Evolutionary conservation across 1,284 basidiomycete species (phyloP).

Genomic region (Naganishia albida): DNA sequence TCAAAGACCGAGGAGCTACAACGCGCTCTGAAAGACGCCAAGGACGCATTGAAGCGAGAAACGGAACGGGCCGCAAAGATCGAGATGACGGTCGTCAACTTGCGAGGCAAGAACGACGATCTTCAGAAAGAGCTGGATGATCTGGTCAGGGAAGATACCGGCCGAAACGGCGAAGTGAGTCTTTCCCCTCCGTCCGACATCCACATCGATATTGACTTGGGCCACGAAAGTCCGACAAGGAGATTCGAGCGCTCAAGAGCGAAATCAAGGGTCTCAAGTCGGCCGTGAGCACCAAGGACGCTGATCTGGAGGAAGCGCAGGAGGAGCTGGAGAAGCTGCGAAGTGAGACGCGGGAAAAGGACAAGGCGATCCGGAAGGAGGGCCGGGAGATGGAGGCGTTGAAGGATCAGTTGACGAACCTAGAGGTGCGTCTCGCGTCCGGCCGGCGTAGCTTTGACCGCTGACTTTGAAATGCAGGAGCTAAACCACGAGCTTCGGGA

Average conservation of each 20-base stretch:
- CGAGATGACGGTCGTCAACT: conserved; percentile 2
- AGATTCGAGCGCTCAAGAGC: conserved; percentile 25
- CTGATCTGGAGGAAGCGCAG: conserved; percentile 30
- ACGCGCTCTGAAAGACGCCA: neutral
- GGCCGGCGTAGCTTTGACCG: neutral
- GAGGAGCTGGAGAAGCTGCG: conserved; percentile 21
- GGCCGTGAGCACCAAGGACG: conserved; percentile 20
- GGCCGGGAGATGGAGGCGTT: conserved; percentile 12
- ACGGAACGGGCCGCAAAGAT: conserved; percentile 1
- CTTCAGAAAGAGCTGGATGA: conserved; percentile 25
- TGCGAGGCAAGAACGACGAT: conserved; percentile 16
- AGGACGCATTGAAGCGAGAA: conserved; percentile 13
- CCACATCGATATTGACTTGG: neutral
- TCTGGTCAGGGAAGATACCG: conserved; percentile 15
- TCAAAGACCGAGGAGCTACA: conserved; percentile 7
- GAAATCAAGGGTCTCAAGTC: conserved; percentile 27
- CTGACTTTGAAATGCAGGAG: neutral
- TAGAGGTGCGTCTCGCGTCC: conserved; percentile 9
- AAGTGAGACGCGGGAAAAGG: conserved; percentile 26
- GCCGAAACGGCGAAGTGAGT: conserved; percentile 11
- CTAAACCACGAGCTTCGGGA: conserved; percentile 19
- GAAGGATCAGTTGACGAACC: conserved; percentile 20
- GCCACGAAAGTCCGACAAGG: conserved; percentile 22
- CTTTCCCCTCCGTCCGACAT: neutral
- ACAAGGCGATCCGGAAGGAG: conserved; percentile 24